Evolutionary conservation across 1,139 yeast species (phyloP), one percentile per base, ranked within the genome.

Genomic region (Candida sanyaensis): DNA sequence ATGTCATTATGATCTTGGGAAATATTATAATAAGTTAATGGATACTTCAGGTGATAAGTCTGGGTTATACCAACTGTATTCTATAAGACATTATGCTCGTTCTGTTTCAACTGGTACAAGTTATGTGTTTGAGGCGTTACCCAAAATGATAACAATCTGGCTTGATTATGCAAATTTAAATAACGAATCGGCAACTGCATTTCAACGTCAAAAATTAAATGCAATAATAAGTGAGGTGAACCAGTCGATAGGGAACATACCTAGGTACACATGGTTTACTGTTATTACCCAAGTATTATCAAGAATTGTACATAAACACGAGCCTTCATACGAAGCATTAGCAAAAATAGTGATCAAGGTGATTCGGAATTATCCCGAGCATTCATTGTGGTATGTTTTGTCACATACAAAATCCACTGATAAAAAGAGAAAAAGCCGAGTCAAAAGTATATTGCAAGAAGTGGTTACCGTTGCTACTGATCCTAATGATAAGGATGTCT

Each of bases 61-160:
- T 45, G 98, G 97, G 0, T 75, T 75, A n/a, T 76, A 83, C 54
- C 93, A 89, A 57, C 77, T 73, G 27, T 79, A 79, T 33, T 83
- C 91, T 27, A 82, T 91, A 6, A 67, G 80, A 6, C 77, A 80
- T 47, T 90, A 88, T 57, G 68, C 87, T 36, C 75, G 80, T 30
- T 86, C 97, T 0, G 77, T 92, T 43, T 81, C 81, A 12, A 77
- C 78, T 48, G 95, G 96, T 0, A 77, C 84, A 6, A 78, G 81
- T 42, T 87, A 83, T 60, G 78, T 89, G 4, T 85, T 85, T 59
- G 98, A 95, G 65, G 88, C 96, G 0, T 69, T 95, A 23, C 99
- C 99, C 0, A 91, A 91, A 61, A 80, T 91, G 26, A 78, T 93
- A 6, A 92, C 97, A 0, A 78, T 91, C 17, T 95, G 99, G 99